Evolutionary conservation across 176 grass and related monocot species (phyloP).

Genomic region (Triticum urartu): DNA sequence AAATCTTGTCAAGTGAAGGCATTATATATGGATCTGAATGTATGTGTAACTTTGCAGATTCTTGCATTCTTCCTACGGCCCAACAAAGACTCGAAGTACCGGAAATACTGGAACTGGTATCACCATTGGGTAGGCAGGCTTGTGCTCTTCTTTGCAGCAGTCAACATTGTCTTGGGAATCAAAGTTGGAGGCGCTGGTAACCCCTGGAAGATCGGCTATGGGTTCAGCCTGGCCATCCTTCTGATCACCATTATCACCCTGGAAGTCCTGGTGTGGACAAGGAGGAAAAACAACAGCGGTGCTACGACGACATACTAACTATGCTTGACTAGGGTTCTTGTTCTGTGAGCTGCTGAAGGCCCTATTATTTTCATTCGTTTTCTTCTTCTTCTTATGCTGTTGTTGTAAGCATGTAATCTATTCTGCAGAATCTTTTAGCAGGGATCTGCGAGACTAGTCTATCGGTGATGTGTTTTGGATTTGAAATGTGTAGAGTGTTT

Average conservation of each 20-base stretch:
- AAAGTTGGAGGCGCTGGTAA: conserved; percentile 62
- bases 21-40: conserved; percentile 22
- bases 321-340: conserved; percentile 12
- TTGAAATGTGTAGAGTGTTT: background rate
- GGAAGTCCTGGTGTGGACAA: conserved; percentile 82
- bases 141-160: conserved; percentile 71
- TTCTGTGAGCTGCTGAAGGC: background rate
- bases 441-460: conserved; percentile 1
- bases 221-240: conserved; percentile 75
- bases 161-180: conserved; percentile 88
- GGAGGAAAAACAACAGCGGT: conserved; percentile 54
- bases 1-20: background rate
- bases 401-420: background rate
- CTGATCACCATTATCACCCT: conserved; percentile 63
- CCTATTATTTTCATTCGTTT: background rate
- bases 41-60: conserved; percentile 40
- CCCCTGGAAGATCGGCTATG: conserved; percentile 87
- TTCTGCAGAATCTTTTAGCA: background rate
- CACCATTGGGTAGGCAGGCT: conserved; percentile 92
- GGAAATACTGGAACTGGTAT: conserved; percentile 97
- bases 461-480: background rate
- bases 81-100: conserved; percentile 70
- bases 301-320: conserved; percentile 38
- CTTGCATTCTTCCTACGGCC: conserved; percentile 78
- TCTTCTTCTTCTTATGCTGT: background rate